phyloP scores from a whole-genome alignment of 352 stramenopile genomes.

The Peronosclerospora sorghi region DNA sequence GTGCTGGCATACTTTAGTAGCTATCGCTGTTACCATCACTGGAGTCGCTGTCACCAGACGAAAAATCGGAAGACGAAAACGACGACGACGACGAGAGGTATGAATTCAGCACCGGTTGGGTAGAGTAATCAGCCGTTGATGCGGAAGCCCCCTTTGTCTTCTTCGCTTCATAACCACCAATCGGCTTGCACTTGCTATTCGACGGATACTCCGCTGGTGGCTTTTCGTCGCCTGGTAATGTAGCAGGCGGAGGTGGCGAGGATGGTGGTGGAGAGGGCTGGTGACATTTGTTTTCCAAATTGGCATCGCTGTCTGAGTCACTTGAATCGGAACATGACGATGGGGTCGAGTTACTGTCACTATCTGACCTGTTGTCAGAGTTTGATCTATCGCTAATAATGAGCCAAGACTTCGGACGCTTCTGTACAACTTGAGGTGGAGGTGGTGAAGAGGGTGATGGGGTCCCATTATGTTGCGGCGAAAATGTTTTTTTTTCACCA shows the following conservation, averaged over 20 bases:
- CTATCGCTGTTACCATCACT: slow-evolving; percentile 36
- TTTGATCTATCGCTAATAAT: slow-evolving; percentile 57
- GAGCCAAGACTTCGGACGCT: slow-evolving; percentile 24
- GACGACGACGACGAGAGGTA: slow-evolving; percentile 59
- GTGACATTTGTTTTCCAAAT: slow-evolving; percentile 4
- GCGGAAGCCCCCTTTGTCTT: slow-evolving; percentile 12
- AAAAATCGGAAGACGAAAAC: slow-evolving; percentile 79
- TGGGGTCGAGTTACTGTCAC: slow-evolving; percentile 22
- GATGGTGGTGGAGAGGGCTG: slow-evolving; percentile 19
- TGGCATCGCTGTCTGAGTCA: slow-evolving; percentile 22
- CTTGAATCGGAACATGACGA: slow-evolving; percentile 31
- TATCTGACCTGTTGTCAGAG: slow-evolving; percentile 37
- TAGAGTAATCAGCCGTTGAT: slow-evolving; percentile 15
- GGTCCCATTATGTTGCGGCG: slow-evolving; percentile 7
- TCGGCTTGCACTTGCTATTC: slow-evolving; percentile 3
- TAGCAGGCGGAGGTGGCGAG: slow-evolving; percentile 18
- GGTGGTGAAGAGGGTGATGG: slow-evolving; percentile 13
- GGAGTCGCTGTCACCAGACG: slow-evolving; percentile 62
- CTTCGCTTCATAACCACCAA: slow-evolving; percentile 6
- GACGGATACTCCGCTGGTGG: slow-evolving; percentile 3
- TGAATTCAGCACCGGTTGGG: slow-evolving; percentile 36
- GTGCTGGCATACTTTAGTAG: slow-evolving; percentile 8
- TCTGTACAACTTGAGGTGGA: slow-evolving; percentile 17
- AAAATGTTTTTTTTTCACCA: slow-evolving; percentile 3
- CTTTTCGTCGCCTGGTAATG: slow-evolving; percentile 9